Base-by-base conservation (phyloP, 805 yeast genomes). In the Metahyphopichia silvanorum region DNA sequence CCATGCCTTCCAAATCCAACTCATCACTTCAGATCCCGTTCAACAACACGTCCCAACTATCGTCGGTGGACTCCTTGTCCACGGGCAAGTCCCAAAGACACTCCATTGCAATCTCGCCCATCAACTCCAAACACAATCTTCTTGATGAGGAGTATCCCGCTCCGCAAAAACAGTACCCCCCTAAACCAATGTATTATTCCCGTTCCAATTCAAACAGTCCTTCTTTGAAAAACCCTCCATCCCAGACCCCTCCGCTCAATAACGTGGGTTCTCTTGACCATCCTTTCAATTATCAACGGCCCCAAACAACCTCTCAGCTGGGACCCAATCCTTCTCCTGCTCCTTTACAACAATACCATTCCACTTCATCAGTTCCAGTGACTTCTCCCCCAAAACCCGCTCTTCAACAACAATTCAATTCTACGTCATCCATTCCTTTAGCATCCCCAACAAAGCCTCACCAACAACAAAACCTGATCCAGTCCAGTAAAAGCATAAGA, bases 61-160 rank as follows among this genome's bases (percentile, higher is more conserved):
- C 25, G 3, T 23, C 13, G 13, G n/a, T n/a, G n/a, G n/a, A n/a
- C n/a, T n/a, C n/a, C n/a, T n/a, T n/a, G n/a, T n/a, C n/a, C n/a
- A n/a, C n/a, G n/a, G 38, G 22, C 30, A 27, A 27, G 18, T 15
- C 25, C 25, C 56, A 55, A 29, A 42, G 60, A 25, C 60, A 55
- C 34, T 55, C 60, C 2, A 55, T 55, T 18, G 61, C 61, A 6
- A 42, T 52, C 6, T 49, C 57, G 10, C 56, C 61, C 5, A 35
- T 27, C 12, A 30, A 45, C 13, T 32, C 40, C 12, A 18, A 21
- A 14, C 15, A 27, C 17, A 16, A 33, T 23, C 12, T 6, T 27
- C 14, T 15, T 6, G 25, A 30, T 22, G 30, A 27, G 12, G 39
- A 20, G 16, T 34, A 27, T 8, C 31, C 19, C 25, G 32, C 15